Conservation (phyloP, 768 basidiomycete species). For the Termitomyces sp. region DNA sequence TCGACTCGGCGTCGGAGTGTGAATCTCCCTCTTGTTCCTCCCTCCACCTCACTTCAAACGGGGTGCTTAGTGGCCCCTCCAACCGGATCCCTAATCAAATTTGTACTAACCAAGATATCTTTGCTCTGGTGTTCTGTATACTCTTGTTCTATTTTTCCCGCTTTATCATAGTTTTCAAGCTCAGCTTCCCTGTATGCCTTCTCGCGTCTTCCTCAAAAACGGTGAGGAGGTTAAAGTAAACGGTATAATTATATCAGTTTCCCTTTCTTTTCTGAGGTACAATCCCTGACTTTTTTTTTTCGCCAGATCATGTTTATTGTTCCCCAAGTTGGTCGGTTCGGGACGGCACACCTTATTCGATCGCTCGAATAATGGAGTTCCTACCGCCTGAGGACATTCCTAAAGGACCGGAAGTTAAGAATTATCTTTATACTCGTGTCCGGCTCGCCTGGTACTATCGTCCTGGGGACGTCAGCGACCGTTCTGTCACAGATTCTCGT, state of each 20-base stretch:
- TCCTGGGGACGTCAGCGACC: conserved; percentile 91
- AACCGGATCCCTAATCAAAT: conserved; percentile 16
- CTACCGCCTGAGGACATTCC: conserved; percentile 72
- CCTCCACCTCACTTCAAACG: conserved; percentile 29
- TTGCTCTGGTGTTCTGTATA: conserved; percentile 15
- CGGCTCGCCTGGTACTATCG: conserved; percentile 96
- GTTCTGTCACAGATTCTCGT: conserved; percentile 85
- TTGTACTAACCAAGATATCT: conserved; percentile 15
- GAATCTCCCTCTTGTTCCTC: conserved; percentile 35
- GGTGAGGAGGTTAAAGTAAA: conserved; percentile 84
- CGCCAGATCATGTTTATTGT: conserved; percentile 96
- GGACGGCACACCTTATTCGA: conserved; percentile 92
- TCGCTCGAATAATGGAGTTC: conserved; percentile 97
- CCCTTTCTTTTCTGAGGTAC: conserved; percentile 7
- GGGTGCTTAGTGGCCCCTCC: conserved; percentile 17
- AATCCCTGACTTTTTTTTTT: conserved; percentile 31
- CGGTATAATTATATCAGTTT: conserved; percentile 46
- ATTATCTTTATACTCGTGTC: conserved; percentile 74
- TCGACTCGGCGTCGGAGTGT: conserved; percentile 32
- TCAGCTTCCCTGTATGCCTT: conserved; percentile 30
- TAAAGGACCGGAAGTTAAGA: conserved; percentile 61
- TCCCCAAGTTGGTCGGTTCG: conserved; percentile 89
- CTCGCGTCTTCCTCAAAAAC: conserved; percentile 67
- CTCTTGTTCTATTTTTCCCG: conserved; percentile 26
- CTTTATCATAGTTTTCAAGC: conserved; percentile 24